These are phyloP conservation scores for Talinum fruticosum DNA, from an alignment of 148 eudicot species.

Conservation along the genomic window DNA sequence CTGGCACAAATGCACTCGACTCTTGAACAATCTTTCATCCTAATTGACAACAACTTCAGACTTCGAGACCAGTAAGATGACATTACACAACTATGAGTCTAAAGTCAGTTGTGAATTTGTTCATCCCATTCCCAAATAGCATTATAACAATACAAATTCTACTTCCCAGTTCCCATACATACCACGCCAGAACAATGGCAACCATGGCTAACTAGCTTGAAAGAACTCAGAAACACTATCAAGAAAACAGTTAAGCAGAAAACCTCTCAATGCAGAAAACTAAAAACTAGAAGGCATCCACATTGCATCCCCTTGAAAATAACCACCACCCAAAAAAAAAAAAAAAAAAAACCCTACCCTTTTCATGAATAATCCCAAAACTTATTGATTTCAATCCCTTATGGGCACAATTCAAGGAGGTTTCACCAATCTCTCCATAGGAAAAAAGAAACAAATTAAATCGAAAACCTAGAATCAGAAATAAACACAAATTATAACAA, in stretches of 20 bases:
- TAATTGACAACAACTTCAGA: no score
- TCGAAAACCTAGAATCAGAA: neutral
- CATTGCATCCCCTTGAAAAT: neutral
- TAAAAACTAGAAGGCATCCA: neutral
- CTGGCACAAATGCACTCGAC: no score
- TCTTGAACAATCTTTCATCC: no score
- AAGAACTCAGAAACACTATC: no score
- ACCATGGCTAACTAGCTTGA: neutral
- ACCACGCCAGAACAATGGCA: neutral
- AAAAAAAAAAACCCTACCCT: neutral
- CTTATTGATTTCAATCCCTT: neutral
- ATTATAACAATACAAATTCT: neutral
- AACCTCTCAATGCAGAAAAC: no score
- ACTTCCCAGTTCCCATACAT: neutral
- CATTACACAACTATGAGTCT: neutral
- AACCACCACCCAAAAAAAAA: no score
- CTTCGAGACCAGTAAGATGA: no score
- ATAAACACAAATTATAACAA: neutral
- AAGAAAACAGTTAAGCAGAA: no score
- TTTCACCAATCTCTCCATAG: no score
- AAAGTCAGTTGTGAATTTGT: neutral
- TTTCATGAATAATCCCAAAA: neutral
- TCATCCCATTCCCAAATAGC: neutral
- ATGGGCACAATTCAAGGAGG: neutral
- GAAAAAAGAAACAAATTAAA: neutral